These are phyloP conservation scores for Tausonia pullulans DNA, from an alignment of 1,284 basidiomycete genomes.

Conservation along the genomic window DNA sequence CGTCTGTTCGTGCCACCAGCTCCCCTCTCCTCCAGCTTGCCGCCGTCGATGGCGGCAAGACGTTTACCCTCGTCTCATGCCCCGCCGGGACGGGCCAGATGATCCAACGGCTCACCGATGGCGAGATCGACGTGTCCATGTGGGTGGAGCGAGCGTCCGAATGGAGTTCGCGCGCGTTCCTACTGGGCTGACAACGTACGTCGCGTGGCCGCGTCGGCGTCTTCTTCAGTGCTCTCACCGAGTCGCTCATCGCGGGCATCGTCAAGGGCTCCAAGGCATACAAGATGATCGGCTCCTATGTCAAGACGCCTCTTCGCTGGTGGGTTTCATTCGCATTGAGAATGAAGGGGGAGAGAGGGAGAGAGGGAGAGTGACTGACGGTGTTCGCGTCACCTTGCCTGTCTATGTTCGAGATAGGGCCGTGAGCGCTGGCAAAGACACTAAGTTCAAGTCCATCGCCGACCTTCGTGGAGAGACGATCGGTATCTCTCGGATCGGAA, in stretches of 20 bases:
- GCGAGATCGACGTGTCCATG: constrained; percentile 85
- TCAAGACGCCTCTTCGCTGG: constrained; percentile 79
- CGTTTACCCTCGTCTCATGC: constrained; percentile 76
- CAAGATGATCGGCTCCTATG: constrained; percentile 86
- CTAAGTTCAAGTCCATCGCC: constrained; percentile 56
- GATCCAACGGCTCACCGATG: constrained; percentile 65
- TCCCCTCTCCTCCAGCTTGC: constrained; percentile 63
- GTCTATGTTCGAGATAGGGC: constrained; percentile 48
- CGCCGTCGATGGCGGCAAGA: constrained; percentile 50
- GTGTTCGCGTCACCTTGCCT: background rate
- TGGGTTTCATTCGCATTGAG: constrained; percentile 25
- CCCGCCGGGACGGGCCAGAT: constrained; percentile 88
- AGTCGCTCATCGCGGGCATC: constrained; percentile 84
- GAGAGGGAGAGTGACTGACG: too few species aligned
- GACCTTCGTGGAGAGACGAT: constrained; percentile 72
- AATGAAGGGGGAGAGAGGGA: too few species aligned
- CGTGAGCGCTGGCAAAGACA: constrained; percentile 73
- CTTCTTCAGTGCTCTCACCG: constrained; percentile 66
- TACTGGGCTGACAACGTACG: too few species aligned
- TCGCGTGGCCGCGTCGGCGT: too few species aligned
- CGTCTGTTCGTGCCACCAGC: constrained; percentile 33
- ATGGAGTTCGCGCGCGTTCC: too few species aligned
- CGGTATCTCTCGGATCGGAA: constrained; percentile 82
- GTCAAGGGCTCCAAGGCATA: constrained; percentile 77
- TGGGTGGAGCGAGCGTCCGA: constrained; percentile 30